Conservation (phyloP, 164 flowering plant species). For the Aristolochia contorta region DNA sequence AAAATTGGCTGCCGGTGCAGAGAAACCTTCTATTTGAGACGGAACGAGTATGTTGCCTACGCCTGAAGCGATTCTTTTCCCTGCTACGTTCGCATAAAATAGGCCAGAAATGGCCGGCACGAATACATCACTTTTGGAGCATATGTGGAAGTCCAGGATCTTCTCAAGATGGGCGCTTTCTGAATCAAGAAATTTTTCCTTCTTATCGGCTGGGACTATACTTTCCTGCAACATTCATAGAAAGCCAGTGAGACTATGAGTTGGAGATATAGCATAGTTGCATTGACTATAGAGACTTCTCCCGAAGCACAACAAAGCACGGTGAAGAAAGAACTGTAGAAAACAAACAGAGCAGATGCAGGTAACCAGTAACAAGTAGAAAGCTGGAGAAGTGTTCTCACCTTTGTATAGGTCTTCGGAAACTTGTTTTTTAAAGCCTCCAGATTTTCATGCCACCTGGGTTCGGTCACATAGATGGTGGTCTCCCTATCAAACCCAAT, state of each 20-base stretch:
- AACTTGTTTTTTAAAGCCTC: slow-evolving; percentile 62
- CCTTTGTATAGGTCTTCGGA: slow-evolving; percentile 89
- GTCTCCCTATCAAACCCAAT: slow-evolving; percentile 63
- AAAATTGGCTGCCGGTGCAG: slow-evolving; percentile 43
- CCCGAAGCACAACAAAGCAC: no score
- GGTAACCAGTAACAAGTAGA: neutral
- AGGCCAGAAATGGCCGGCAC: slow-evolving; percentile 93
- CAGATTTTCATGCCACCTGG: slow-evolving; percentile 72
- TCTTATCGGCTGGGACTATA: slow-evolving; percentile 70
- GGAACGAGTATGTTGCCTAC: slow-evolving; percentile 69
- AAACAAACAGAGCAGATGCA: neutral
- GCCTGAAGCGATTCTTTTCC: slow-evolving; percentile 66
- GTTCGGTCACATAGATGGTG: slow-evolving; percentile 67
- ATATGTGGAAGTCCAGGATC: slow-evolving; percentile 74
- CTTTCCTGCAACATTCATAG: slow-evolving; percentile 47
- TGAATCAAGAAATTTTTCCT: slow-evolving; percentile 39
- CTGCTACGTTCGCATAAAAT: slow-evolving; percentile 75
- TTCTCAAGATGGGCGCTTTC: slow-evolving; percentile 50
- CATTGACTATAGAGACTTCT: no score
- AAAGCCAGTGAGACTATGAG: neutral
- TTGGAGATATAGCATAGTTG: neutral
- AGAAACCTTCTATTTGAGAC: slow-evolving; percentile 29
- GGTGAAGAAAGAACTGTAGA: neutral
- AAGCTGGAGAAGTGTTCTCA: slow-evolving; percentile 8
- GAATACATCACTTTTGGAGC: slow-evolving; percentile 80